A percentile compares a stretch with the other conserved stretches of the same genome.
These are phyloP conservation scores for Daedalea quercina DNA, from an alignment of 768 basidiomycete genomes.

Conservation along the genomic window DNA sequence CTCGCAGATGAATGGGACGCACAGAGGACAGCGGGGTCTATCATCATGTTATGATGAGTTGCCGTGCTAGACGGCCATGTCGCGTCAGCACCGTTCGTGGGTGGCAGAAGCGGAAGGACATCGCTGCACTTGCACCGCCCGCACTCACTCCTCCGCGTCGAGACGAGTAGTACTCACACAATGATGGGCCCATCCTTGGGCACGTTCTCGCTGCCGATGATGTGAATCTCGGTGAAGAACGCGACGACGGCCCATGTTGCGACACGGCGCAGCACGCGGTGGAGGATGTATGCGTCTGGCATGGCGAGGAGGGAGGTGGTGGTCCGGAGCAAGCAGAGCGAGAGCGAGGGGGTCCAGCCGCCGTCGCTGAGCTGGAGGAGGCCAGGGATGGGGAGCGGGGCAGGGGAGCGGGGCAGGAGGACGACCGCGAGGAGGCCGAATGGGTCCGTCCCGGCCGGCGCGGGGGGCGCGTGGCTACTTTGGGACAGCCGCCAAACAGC, in stretches of 20 bases:
- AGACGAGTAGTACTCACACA: conserved; percentile 50
- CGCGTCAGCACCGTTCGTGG: not conserved
- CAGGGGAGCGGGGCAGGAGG: too few species aligned
- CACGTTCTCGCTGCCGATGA: conserved; percentile 85
- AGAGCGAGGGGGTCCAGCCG: not conserved
- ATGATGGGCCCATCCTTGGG: conserved; percentile 87
- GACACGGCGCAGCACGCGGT: conserved; percentile 63
- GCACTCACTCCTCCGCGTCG: not conserved
- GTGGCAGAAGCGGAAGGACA: not conserved
- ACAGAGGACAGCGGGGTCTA: conserved; percentile 83
- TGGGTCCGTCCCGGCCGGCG: not conserved
- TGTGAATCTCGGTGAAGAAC: conserved; percentile 85
- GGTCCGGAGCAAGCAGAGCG: not conserved
- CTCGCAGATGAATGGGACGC: conserved; percentile 22
- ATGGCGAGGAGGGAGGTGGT: conserved; percentile 11
- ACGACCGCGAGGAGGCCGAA: too few species aligned
- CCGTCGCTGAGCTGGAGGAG: conserved; percentile 2
- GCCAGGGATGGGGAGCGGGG: not conserved
- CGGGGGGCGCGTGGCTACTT: not conserved
- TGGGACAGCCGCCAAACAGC: not conserved
- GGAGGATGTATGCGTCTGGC: conserved; percentile 40
- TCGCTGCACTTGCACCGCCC: not conserved
- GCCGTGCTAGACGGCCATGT: conserved; percentile 46
- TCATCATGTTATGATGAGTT: conserved; percentile 94
- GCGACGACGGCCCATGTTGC: conserved; percentile 72